phyloP scores from a whole-genome alignment of 352 stramenopile genomes.

The Pythium brassicae region DNA sequence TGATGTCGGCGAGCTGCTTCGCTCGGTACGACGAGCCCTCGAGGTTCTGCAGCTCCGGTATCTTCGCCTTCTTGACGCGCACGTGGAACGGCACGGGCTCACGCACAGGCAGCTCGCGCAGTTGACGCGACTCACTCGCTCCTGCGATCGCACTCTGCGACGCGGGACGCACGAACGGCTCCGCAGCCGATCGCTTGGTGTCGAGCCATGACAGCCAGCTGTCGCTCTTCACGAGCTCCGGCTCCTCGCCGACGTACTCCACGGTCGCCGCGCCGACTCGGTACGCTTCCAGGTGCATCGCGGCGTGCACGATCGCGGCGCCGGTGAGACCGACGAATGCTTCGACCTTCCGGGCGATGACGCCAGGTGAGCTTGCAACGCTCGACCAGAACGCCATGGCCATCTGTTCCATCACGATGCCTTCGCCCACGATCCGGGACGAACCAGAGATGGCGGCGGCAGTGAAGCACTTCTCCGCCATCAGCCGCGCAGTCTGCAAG shows the following conservation, averaged over 20 bases:
- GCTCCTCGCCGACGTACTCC: not conserved
- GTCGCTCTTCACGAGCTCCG: not conserved
- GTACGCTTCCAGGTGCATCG: not conserved
- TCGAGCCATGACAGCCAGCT: not conserved
- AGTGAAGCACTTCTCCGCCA: not conserved
- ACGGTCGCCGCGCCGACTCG: not conserved
- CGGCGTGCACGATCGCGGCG: not conserved
- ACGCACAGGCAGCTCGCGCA: not conserved
- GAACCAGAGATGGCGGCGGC: not conserved
- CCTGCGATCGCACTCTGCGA: not conserved
- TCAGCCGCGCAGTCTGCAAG: not conserved
- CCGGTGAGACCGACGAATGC: not conserved
- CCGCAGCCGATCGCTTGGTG: not conserved
- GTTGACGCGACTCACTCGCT: not conserved
- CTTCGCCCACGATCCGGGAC: not conserved
- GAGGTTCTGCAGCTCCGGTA: not conserved
- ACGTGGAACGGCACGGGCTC: not conserved
- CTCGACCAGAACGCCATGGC: not conserved
- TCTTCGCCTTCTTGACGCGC: not conserved
- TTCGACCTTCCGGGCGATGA: not conserved
- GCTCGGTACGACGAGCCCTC: not conserved
- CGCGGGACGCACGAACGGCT: not conserved
- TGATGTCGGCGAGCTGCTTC: not conserved
- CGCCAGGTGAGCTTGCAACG: not conserved
- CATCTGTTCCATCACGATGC: not conserved